A percentile compares a stretch with the other conserved stretches of the same genome.
Conservation (phyloP, 2,329 filamentous ascomycete species). For the Bimuria novae-zelandiae region DNA sequence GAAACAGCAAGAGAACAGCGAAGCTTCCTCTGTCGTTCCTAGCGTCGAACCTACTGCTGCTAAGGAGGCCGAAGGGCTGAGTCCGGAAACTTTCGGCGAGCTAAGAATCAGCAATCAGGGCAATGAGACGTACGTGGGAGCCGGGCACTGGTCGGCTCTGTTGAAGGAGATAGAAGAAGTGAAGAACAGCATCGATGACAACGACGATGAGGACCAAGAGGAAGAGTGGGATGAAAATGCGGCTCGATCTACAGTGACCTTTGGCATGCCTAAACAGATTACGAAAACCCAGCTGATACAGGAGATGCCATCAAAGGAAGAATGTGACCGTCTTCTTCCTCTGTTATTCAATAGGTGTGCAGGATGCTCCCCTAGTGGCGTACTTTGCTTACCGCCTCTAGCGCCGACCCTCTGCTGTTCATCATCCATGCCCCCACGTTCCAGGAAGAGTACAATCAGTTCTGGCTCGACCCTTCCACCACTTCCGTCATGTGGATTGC, state of each 20-base stretch:
- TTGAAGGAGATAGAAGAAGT: conserved; percentile 37
- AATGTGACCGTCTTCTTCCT: conserved; percentile 29
- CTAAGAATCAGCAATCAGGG: conserved; percentile 23
- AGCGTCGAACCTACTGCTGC: background rate
- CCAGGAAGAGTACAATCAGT: conserved; percentile 30
- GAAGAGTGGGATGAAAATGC: conserved; percentile 24
- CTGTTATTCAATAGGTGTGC: conserved; percentile 28
- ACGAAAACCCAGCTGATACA: conserved; percentile 27
- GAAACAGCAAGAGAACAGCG: conserved; percentile 23
- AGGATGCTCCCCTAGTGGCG: background rate
- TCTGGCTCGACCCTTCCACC: conserved; percentile 23
- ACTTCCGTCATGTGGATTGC: conserved; percentile 29
- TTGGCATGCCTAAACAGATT: conserved; percentile 24
- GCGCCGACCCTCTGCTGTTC: conserved; percentile 26
- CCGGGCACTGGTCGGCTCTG: conserved; percentile 31
- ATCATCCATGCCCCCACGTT: conserved; percentile 31
- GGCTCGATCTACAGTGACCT: conserved; percentile 26
- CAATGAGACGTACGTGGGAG: conserved; percentile 28
- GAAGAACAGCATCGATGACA: conserved; percentile 30
- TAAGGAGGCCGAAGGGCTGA: conserved; percentile 10
- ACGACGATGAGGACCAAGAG: conserved; percentile 19
- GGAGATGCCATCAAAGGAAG: conserved; percentile 31
- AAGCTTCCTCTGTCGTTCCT: background rate
- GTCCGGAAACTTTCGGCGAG: conserved; percentile 23
- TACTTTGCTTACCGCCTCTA: background rate